Evolutionary conservation across 257 asterid genomes (phyloP), one percentile per base, ranked within the genome.

Genomic region (Ocimum tenuiflorum): DNA sequence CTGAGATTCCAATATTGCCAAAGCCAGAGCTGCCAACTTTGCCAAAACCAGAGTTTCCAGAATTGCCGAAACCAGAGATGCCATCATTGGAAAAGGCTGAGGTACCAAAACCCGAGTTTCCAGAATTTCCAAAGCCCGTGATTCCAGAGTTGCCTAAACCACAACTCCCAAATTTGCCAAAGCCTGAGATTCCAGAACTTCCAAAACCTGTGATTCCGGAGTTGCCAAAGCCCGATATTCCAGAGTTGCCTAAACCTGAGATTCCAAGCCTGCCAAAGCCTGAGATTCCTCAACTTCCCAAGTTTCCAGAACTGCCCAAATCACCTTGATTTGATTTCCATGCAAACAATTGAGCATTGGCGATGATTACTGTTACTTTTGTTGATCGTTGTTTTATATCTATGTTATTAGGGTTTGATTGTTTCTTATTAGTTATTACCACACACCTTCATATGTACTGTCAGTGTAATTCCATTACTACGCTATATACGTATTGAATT

Each of bases 1-100:
- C 70, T 1, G 70, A 20, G 10, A 0, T 73, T 1, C 74, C 70
- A 3, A 19, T 13, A 27, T 15, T 67, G 60, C 70, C 74, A 0
- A 60, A 73, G 3, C 73, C 70, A 2, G 75, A 62, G 33, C 1
- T 63, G 2, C 76, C 71, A 48, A n/a, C 13, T 1, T 0, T 46
- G 0, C 72, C 77, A 0, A 72, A 72, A n/a, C 75, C 58, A 0
- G 75, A 23, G 7, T 0, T 42, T 11, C 65, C 41, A 6, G 23
- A 23, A n/a, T 9, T 46, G 39, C 60, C 68, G 0, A 35, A 65
- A 19, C 72, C 77, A 0, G n/a, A 9, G 14, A 47, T 63, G 31
- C 78, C 69, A 19, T 8, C 22, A 0, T 22, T 53, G 43, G 42
- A 36, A 9, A 6, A 2, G 8, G 11, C 42, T 6, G 42, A 36